Base-by-base conservation (phyloP, 2,329 filamentous ascomycete genomes). In the Penicillium sp. region DNA sequence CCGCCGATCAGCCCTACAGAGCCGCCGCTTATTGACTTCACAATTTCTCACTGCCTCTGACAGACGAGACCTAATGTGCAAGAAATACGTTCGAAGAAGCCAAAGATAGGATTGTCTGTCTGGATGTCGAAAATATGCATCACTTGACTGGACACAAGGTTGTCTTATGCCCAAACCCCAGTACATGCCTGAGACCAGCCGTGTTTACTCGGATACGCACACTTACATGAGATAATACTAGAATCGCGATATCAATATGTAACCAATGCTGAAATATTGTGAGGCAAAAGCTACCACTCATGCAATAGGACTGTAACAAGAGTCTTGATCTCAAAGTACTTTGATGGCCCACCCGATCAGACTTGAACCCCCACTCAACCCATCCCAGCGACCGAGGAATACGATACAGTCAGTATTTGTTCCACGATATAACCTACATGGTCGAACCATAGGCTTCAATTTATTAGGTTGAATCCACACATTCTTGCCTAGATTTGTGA, bases 221-320 rank as follows among this genome's bases (percentile, higher is more conserved):
- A 31, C 28, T 31, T 6, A 1, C 8, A 31, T 7, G 28, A 31
- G 28, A 31, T 31, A 31, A 31, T 31, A 31, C 28, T 31, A 3
- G 1, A 20, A 35, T 5, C 45, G 14, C 15, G 4, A 4, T 25
- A 35, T 17, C n/a, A 7, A 20, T 5, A 49, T 1, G 2, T 5
- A 49, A n/a, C 14, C 17, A 45, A 20, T 20, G 6, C 12, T 20
- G 28, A 12, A 14, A 49, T 20, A 20, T 14, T 6, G 2, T 28
- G n/a, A 17, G 8, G 50, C 84, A 71, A 45, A 88, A 77, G 66
- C 87, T 31, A 31, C 28, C 7, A 31, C 5, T 31, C 1, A 96
- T 80, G 74, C 91, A 96, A 35, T 91, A 91, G 12, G 37, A 90
- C 89, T 70, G 94, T 83, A 11, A 92, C 89, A 47, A 94, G 71